phyloP scores from a whole-genome alignment of 257 asterid genomes.

The Solanum bulbocastanum region DNA sequence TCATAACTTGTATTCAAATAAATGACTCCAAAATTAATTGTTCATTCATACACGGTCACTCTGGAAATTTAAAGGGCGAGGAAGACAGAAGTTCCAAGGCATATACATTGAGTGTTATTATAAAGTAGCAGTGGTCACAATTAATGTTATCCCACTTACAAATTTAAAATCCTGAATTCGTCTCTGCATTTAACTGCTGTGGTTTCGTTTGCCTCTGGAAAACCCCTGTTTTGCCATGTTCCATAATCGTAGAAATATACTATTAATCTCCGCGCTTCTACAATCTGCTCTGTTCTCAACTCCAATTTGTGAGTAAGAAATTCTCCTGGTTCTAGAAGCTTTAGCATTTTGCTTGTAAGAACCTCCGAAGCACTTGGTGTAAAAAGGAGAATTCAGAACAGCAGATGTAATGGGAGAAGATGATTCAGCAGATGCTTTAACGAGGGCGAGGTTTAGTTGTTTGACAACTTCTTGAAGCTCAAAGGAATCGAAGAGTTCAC shows the following conservation, averaged over 20 bases:
- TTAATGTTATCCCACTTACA: not conserved
- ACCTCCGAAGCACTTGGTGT: conserved; percentile 19
- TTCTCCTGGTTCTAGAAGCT: conserved; percentile 19
- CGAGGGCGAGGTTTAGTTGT: conserved; percentile 47
- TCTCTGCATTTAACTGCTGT: accelerated
- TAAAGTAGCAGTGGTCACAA: not conserved
- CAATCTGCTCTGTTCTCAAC: not conserved
- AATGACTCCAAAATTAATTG: no score
- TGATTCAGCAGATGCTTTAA: conserved; percentile 22
- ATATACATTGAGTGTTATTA: not conserved
- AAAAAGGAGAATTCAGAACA: conserved; percentile 11
- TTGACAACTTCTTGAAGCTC: conserved; percentile 45
- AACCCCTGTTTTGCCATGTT: not conserved
- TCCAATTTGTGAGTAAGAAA: conserved; percentile 11
- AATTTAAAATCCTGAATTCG: not conserved
- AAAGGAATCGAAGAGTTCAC: conserved; percentile 53
- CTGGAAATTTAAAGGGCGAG: not conserved
- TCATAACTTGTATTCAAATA: no score
- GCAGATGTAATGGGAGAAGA: conserved; percentile 14
- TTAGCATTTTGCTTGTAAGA: conserved; percentile 25
- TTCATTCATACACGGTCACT: no score
- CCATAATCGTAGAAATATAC: not conserved
- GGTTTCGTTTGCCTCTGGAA: not conserved
- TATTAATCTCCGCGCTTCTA: not conserved
- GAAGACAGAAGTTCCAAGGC: not conserved